Evolutionary conservation across 2,329 filamentous ascomycete species (phyloP).

Genomic region (Verticillium isaacii): DNA sequence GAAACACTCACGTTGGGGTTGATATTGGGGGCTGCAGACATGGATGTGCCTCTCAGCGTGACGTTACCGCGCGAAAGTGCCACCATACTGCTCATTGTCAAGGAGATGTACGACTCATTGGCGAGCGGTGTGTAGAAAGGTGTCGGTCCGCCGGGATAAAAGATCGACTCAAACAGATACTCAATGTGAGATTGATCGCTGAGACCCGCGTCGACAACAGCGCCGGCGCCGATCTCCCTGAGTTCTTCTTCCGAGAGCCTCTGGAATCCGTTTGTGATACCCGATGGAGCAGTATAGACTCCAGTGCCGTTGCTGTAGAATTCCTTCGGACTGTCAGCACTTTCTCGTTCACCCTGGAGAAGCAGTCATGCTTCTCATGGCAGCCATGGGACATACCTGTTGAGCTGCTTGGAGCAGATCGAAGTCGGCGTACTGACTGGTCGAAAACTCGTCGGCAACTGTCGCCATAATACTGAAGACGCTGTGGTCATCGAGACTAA

Average conservation of each 20-base stretch:
- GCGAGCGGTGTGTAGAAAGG: conserved; percentile 17
- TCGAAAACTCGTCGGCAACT: conserved; percentile 17
- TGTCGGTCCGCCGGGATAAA: conserved; percentile 20
- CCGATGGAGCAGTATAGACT: conserved; percentile 17
- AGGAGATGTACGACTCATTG: conserved; percentile 20
- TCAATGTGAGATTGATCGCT: conserved; percentile 20
- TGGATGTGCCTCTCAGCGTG: conserved; percentile 13
- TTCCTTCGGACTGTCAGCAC: conserved; percentile 4
- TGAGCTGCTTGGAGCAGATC: conserved; percentile 13
- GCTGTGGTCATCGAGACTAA: conserved; percentile 20
- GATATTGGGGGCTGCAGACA: conserved; percentile 16
- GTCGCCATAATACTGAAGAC: conserved; percentile 21
- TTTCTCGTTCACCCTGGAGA: not conserved
- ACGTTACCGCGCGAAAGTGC: conserved; percentile 17
- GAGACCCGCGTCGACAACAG: conserved; percentile 13
- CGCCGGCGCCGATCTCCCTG: conserved; percentile 14
- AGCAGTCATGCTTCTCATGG: no score
- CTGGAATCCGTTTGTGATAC: conserved; percentile 19
- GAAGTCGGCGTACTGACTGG: conserved; percentile 12
- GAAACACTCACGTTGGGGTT: conserved; percentile 16
- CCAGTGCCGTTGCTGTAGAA: conserved; percentile 17
- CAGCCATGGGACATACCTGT: not conserved
- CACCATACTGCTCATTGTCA: conserved; percentile 18
- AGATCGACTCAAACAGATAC: conserved; percentile 20
- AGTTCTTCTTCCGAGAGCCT: conserved; percentile 14